Base-by-base conservation (phyloP, 176 grass and related monocot genomes). In the Oryza punctata region DNA sequence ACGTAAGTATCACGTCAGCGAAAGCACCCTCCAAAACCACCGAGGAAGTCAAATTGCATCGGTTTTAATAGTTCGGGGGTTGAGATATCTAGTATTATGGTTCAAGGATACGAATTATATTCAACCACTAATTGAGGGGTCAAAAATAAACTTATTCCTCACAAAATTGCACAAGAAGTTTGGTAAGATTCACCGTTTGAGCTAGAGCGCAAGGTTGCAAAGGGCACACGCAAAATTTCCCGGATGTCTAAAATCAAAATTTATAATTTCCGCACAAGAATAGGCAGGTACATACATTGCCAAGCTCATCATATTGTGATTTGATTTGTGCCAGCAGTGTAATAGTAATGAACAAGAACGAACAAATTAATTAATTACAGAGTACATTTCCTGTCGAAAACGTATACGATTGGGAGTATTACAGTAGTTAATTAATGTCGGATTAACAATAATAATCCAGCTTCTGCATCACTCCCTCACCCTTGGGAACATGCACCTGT, bases 401-500 rank as follows among this genome's bases (percentile, higher is more conserved):
- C 1, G 41, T 66, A 83, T 35, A 26, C 32, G 21, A 60, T 60
- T 9, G 23, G 57, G 28, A 73, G 30, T 24, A 27, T 16, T 33
- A 61, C 57, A 37, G 30, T 14, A 43, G n/a, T 45, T 50, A 26
- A 32, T 27, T 35, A 35, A 12, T 10, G 45, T 49, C 21, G 60
- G 75, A 21, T 76, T 76, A 50, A 38, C 1, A 38, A 24, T 21
- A 63, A 4, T 63, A 18, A 49, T 19, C 52, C 65, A 65, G 65
- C 74, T 41, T 12, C 68, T 19, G 6, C 37, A 10, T 90, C 88
- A 90, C 74, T 87, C 74, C 61, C 84, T 86, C 29, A 90, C 88
- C 68, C 66, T 70, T 21, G 88, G 88, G 46, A 90, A 87, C 75
- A 90, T 18, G 84, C 88, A 90, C 47, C 69, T 38, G 74, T 86